Base-by-base conservation (phyloP, 805 yeast genomes). In the Novakomyces olei region DNA sequence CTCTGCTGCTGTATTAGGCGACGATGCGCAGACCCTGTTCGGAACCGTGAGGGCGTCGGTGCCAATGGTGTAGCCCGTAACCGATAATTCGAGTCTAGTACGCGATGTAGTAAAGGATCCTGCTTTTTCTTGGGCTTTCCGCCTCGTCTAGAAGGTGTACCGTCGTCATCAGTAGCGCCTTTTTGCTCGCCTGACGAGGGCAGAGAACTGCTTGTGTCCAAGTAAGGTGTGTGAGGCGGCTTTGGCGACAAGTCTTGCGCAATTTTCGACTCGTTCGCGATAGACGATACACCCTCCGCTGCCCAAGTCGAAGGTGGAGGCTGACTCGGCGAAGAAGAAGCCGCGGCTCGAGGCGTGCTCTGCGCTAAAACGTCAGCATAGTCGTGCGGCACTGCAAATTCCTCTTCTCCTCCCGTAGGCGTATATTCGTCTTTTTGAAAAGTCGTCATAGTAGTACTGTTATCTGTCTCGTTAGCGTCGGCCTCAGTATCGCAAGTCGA, bases 41-140 rank as follows among this genome's bases (percentile, higher is more conserved):
- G 22, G 22, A 15, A 18, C 5, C 32, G 23, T 6, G 32, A 23
- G 10, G 32, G 32, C 9, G 20, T 29, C 14, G 32, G 32, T 8
- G 32, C 20, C 10, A 29, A 10, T 12, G 22, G 9, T 19, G 32
- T 19, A 15, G 15, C 22, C 14, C 20, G 22, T n/a, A 29, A 16
- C 5, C 22, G 20, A 7, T 19, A n/a, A 29, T 29, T 15, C 10
- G 43, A 41, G 36, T 53, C 51, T 29, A 51, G 40, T 7, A 50
- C 50, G 17, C 50, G 47, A 34, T 49, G 53, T n/a, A 51, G 39
- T 10, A 48, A n/a, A 10, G 33, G n/a, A n/a, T n/a, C n/a, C n/a
- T n/a, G n/a, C n/a, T n/a, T n/a, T n/a, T 29, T 25, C 12, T 14
- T 19, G 12, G 32, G 7, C 12, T 14, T 10, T 5, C 20, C 32